Base-by-base conservation (phyloP, 352 stramenopile species). In the Pythium oligandrum region DNA sequence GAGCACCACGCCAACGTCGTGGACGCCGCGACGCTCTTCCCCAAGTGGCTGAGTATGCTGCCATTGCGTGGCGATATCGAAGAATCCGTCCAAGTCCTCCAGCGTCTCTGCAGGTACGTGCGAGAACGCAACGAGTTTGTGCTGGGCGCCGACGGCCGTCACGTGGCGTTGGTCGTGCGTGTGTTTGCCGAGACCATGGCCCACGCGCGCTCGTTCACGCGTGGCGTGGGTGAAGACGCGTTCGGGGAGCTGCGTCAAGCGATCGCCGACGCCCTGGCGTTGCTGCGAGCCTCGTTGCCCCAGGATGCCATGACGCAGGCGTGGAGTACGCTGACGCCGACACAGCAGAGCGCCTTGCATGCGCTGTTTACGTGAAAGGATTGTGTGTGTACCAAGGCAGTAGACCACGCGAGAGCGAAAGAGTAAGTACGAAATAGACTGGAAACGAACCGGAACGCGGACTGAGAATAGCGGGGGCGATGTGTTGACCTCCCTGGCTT, bases 21-120 rank as follows among this genome's bases (percentile, higher is more conserved):
- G 9, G 74, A 80, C 46, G 64, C 75, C 0, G 58, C 63, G 1
- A 67, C 60, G 36, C 48, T 93, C 17, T 89, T 91, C 53, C 69
- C 78, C 31, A 71, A 89, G 52, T 94, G 80, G 78, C 54, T 92
- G 46, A 53, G 63, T 3, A 62, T 90, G 50, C 78, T 92, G 33
- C 83, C 83, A 32, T 67, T 94, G 37, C 69, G 77, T 40, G 82
- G 81, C 44, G 83, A 92, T 48, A 43, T 91, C 8, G 83, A 94
- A 48, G 83, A 94, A 40, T 90, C 78, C 30, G 53, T 81, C 37
- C 71, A 71, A 3, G 81, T 92, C 31, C 76, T 75, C 17, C 66
- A 73, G 47, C 75, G 83, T n/a, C 45, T 94, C 48, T 89, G 81
- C 8, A 57, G 70, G 11, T 83, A 82, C 48, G 77, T 90, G 45